phyloP scores from a whole-genome alignment of 164 flowering plant species.

The Vitis amurensis region DNA sequence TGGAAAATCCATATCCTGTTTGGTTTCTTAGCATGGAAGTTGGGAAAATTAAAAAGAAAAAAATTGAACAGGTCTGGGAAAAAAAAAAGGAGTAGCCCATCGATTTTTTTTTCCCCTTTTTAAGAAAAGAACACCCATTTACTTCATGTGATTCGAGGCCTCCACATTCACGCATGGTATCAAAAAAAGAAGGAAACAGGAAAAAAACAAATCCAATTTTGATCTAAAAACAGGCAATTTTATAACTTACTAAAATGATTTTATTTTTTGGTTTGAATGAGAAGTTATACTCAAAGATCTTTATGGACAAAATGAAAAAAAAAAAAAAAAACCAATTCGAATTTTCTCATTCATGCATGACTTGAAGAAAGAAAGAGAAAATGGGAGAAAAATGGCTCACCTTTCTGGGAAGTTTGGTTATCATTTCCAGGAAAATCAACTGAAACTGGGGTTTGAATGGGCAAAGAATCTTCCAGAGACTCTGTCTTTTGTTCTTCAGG shows the following conservation, averaged over 20 bases:
- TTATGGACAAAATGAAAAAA: not conserved
- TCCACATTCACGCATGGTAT: constrained; percentile 1
- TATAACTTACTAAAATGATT: no score
- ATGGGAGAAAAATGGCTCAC: constrained; percentile 19
- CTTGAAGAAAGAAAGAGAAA: not conserved
- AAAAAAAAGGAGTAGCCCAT: no score
- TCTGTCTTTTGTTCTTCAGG: constrained; percentile 11
- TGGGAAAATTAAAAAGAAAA: no score
- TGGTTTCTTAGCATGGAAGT: no score
- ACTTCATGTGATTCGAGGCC: not conserved
- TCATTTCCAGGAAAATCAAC: constrained; percentile 10
- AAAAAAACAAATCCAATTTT: no score
- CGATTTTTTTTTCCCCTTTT: no score
- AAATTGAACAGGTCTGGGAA: no score
- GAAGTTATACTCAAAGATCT: no score
- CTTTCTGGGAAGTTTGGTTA: constrained; percentile 23
- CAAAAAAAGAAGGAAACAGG: not conserved
- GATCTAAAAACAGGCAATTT: no score
- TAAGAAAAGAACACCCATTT: not conserved
- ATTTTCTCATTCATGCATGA: not conserved
- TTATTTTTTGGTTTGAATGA: no score
- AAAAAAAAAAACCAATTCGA: not conserved
- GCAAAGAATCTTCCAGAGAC: constrained; percentile 5
- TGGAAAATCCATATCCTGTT: no score
- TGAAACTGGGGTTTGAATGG: constrained; percentile 12